A percentile compares a stretch with the other conserved stretches of the same genome.
Evolutionary conservation across 768 basidiomycete species (phyloP).

Genomic region (Macrolepiota fuliginosa): DNA sequence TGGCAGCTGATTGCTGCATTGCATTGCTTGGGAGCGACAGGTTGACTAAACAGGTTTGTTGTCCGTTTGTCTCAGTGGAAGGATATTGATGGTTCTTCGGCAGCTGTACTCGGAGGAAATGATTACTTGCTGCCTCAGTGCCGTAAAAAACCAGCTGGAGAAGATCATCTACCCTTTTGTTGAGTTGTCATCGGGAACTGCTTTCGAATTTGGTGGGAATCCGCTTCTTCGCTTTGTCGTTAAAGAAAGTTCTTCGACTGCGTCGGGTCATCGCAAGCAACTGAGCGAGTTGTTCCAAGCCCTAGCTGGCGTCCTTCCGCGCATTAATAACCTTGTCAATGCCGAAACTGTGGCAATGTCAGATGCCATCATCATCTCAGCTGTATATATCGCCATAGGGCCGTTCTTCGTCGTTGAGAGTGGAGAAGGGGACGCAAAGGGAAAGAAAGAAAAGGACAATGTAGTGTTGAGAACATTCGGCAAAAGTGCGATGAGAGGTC

Average conservation of each 20-base stretch:
- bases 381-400: conserved; percentile 90
- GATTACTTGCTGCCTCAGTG: conserved; percentile 71
- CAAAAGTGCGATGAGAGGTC: conserved; percentile 74
- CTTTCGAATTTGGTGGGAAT: conserved; percentile 36
- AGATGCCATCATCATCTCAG: conserved; percentile 88
- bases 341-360: conserved; percentile 78
- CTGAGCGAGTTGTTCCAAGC: conserved; percentile 68
- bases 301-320: conserved; percentile 67
- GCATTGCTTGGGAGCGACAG: conserved; percentile 75
- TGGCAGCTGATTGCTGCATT: conserved; percentile 84
- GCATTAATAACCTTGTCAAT: conserved; percentile 71
- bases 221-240: conserved; percentile 52
- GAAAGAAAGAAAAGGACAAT: conserved; percentile 53
- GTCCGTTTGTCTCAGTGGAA: neutral
- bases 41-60: conserved; percentile 79
- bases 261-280: conserved; percentile 15
- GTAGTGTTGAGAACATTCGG: conserved; percentile 69
- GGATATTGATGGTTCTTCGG: neutral
- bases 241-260: conserved; percentile 39
- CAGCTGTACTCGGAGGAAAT: conserved; percentile 95
- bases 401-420: conserved; percentile 90
- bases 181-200: conserved; percentile 54
- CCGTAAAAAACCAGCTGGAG: conserved; percentile 78
- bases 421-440: conserved; percentile 44
- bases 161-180: conserved; percentile 85